Evolutionary conservation across 768 basidiomycete genomes (phyloP).

Genomic region (Antrodiella citrinella): DNA sequence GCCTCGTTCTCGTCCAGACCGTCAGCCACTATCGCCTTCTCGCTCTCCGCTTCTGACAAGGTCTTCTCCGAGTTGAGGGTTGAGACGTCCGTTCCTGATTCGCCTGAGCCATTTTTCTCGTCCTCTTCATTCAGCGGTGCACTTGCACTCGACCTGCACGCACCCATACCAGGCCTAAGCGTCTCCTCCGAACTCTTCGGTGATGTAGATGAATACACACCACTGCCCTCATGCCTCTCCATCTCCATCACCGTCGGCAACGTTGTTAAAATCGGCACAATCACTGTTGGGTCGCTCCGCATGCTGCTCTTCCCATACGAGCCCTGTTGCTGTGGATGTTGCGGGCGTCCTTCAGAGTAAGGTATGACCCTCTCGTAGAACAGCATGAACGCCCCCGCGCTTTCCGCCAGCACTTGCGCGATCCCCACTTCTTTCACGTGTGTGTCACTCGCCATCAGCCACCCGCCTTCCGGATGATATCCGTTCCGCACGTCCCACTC

Average conservation of each 20-base stretch:
- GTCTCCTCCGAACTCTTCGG: slow-evolving; percentile 12
- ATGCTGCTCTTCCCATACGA: background rate
- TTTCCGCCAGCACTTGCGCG: slow-evolving; percentile 66
- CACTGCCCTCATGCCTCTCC: background rate
- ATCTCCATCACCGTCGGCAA: background rate
- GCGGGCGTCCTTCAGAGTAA: slow-evolving; percentile 8
- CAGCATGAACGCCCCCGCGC: slow-evolving; percentile 81
- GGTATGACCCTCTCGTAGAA: slow-evolving; percentile 75
- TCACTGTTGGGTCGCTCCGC: background rate
- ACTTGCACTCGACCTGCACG: background rate
- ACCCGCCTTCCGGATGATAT: slow-evolving; percentile 49
- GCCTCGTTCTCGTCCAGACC: background rate
- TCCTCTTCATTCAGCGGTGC: background rate
- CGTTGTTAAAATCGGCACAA: background rate
- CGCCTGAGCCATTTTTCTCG: background rate
- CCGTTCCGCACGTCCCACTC: slow-evolving; percentile 32
- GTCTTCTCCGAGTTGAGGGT: background rate
- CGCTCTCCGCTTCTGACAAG: background rate
- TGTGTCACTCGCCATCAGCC: slow-evolving; percentile 88
- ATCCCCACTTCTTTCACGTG: slow-evolving; percentile 69
- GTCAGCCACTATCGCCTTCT: background rate
- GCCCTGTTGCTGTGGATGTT: background rate
- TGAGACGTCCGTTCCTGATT: background rate
- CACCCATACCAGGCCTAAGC: slow-evolving; percentile 5
- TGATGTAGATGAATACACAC: slow-evolving; percentile 2